A percentile compares a stretch with the other conserved stretches of the same genome.
phyloP scores from a whole-genome alignment of 257 asterid genomes.

The Fraxinus anomala region DNA sequence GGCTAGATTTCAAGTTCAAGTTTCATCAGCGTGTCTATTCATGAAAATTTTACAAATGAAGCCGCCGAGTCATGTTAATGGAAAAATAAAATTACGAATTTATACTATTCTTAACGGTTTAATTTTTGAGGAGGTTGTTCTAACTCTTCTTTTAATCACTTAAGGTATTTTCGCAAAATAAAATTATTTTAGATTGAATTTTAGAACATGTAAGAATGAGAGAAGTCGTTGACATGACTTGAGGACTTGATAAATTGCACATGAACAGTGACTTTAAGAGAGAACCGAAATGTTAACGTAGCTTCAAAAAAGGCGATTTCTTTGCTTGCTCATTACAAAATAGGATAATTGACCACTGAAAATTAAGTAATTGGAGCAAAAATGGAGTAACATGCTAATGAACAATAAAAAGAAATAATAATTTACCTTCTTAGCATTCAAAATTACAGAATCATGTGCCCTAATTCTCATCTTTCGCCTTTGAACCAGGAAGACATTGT shows the following conservation, averaged over 20 bases:
- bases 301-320: conserved; percentile 43
- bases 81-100: too few species aligned
- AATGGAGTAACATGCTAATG: background rate
- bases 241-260: conserved; percentile 41
- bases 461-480: conserved; percentile 49
- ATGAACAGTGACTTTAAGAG: conserved; percentile 33
- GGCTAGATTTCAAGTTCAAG: too few species aligned
- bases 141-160: too few species aligned
- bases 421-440: conserved; percentile 9
- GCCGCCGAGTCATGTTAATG: too few species aligned
- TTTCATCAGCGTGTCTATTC: too few species aligned
- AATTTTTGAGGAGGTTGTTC: too few species aligned
- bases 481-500: conserved; percentile 31
- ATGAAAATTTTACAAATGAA: too few species aligned
- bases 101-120: too few species aligned
- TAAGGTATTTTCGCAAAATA: too few species aligned
- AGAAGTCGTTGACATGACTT: conserved; percentile 26
- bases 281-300: conserved; percentile 46
- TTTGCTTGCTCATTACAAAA: conserved; percentile 56
- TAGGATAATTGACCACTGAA: conserved; percentile 26
- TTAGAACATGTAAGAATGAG: conserved; percentile 6
- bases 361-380: conserved; percentile 8
- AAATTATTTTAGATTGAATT: background rate
- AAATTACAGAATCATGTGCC: conserved; percentile 50
- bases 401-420: background rate